Evolutionary conservation across 148 eudicot genomes (phyloP).

Genomic region (Rhododendron henanense): DNA sequence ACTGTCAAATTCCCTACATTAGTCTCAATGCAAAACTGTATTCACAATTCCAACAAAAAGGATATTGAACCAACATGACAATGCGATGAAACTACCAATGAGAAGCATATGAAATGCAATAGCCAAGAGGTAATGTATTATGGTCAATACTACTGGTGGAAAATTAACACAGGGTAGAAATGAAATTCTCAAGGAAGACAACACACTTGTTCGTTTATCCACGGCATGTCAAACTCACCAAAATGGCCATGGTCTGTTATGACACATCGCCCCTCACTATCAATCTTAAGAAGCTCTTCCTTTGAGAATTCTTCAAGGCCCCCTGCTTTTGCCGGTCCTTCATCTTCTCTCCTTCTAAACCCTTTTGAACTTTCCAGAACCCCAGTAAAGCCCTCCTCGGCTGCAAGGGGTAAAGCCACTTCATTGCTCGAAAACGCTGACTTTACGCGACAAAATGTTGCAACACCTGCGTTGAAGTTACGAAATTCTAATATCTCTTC

Average conservation of each 20-base stretch:
- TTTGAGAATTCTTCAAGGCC: conserved; percentile 59
- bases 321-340: conserved; percentile 28
- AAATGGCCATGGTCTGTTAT: conserved; percentile 94
- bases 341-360: conserved; percentile 31
- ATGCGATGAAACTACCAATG: conserved; percentile 2
- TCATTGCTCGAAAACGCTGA: conserved; percentile 78
- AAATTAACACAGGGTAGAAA: not conserved
- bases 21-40: not conserved
- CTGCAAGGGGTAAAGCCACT: conserved; percentile 77
- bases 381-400: conserved; percentile 95
- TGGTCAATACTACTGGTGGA: not conserved
- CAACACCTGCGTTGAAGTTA: conserved; percentile 59
- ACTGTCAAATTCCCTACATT: conserved; percentile 37
- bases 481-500: not conserved
- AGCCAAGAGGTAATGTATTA: not conserved
- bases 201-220: not conserved
- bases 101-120: not conserved
- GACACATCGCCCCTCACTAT: conserved; percentile 90
- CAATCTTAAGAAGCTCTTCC: conserved; percentile 74
- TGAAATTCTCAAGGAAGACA: not conserved
- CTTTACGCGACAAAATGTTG: conserved; percentile 90
- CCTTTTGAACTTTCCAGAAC: conserved; percentile 52
- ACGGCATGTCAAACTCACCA: conserved; percentile 43
- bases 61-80: not conserved
- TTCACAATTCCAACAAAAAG: not conserved